Evolutionary conservation across 2,329 filamentous ascomycete genomes (phyloP).

Genomic region (Ambrosiella beaveri): DNA sequence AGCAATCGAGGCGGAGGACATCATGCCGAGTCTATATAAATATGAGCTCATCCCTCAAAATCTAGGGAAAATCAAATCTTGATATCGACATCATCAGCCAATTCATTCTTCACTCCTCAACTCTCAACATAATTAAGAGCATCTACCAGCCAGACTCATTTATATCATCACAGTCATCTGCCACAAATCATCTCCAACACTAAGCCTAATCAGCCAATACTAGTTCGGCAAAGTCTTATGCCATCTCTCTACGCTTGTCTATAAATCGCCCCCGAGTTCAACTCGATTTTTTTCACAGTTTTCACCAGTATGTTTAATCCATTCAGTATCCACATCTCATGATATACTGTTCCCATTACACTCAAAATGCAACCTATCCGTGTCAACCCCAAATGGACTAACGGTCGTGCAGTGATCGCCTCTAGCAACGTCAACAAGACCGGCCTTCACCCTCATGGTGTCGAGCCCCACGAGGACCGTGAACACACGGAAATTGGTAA

Average conservation of each 20-base stretch:
- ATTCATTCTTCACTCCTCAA: background rate
- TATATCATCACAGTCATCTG: background rate
- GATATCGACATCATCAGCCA: slow-evolving; percentile 1
- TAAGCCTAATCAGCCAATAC: background rate
- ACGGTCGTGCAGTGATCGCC: slow-evolving; percentile 27
- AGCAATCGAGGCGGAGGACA: background rate
- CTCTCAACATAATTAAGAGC: background rate
- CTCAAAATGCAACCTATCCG: slow-evolving; percentile 1
- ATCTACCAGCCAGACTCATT: background rate
- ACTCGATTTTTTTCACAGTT: background rate
- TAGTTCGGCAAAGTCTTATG: background rate
- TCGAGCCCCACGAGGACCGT: slow-evolving; percentile 51
- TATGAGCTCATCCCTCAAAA: background rate
- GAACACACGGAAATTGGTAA: slow-evolving; percentile 83
- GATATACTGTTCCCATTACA: background rate
- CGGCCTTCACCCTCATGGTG: slow-evolving; percentile 74
- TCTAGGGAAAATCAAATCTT: background rate
- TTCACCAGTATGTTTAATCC: slow-evolving; percentile 2
- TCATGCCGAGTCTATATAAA: slow-evolving; percentile 10
- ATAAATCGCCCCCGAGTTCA: background rate
- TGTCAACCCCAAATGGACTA: slow-evolving; percentile 7
- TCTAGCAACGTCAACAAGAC: slow-evolving; percentile 68
- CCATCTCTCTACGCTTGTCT: background rate
- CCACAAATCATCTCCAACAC: background rate
- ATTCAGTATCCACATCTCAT: background rate